Conservation (phyloP, 768 basidiomycete genomes). For the Panus rudis region DNA sequence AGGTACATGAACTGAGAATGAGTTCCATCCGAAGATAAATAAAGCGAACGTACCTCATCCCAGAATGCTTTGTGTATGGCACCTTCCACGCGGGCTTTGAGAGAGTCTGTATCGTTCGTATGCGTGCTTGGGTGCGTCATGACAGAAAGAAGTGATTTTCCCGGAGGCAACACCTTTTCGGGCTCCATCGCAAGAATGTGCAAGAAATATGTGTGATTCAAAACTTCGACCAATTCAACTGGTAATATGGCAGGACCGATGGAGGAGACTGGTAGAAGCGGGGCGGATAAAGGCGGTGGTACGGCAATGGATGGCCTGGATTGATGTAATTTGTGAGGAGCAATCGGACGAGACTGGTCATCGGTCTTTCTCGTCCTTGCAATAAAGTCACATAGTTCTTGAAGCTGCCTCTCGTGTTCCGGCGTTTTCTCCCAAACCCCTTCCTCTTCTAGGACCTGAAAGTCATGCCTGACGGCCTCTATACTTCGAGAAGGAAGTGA, state of each 20-base stretch:
- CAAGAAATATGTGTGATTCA: conserved; percentile 59
- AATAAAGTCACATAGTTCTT: too few species aligned
- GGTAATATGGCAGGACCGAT: conserved; percentile 33
- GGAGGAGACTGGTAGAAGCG: conserved; percentile 15
- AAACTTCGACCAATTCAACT: conserved; percentile 43
- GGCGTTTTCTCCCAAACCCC: too few species aligned
- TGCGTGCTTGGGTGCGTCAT: conserved; percentile 29
- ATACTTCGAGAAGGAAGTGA: too few species aligned
- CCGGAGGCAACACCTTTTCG: conserved; percentile 52
- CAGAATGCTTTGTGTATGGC: conserved; percentile 62
- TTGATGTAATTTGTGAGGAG: too few species aligned
- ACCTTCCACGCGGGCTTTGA: conserved; percentile 42
- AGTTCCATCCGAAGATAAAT: conserved; percentile 2
- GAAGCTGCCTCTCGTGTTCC: too few species aligned
- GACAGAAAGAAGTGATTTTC: conserved; percentile 66
- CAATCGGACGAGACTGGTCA: too few species aligned
- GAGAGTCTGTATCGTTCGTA: conserved; percentile 8
- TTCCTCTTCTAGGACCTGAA: too few species aligned
- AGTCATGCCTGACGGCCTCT: too few species aligned
- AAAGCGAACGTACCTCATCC: conserved; percentile 49
- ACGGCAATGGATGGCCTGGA: too few species aligned
- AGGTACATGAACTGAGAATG: conserved; percentile 2
- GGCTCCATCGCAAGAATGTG: conserved; percentile 64
- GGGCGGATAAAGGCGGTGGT: conserved; percentile 7
- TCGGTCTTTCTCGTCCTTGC: too few species aligned